Conservation (phyloP, 2,329 filamentous ascomycete species). For the Aspergillus carbonarius region DNA sequence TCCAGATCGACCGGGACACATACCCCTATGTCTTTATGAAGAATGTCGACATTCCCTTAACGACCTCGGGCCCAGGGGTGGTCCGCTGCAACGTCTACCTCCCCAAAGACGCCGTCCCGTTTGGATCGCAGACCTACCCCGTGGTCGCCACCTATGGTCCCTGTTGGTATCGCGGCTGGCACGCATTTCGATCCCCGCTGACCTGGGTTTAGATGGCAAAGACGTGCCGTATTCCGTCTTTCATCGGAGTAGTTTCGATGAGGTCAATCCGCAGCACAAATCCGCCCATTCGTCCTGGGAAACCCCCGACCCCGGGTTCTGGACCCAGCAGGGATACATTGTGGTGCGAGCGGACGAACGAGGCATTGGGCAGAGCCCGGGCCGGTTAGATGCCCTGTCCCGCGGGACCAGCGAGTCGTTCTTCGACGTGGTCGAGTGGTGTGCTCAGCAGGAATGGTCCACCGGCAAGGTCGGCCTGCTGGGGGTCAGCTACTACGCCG, state of each 20-base stretch:
- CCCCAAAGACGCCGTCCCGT: background rate
- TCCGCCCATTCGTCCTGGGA: slow-evolving; percentile 57
- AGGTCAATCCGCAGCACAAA: slow-evolving; percentile 53
- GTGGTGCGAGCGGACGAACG: slow-evolving; percentile 54
- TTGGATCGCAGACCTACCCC: slow-evolving; percentile 36
- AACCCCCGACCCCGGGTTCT: slow-evolving; percentile 56
- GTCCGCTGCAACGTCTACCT: background rate
- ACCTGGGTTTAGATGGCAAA: background rate
- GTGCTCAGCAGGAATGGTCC: slow-evolving; percentile 48
- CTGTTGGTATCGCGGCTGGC: slow-evolving; percentile 30
- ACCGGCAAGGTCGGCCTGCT: slow-evolving; percentile 51
- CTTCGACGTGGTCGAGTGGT: slow-evolving; percentile 51
- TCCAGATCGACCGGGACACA: background rate
- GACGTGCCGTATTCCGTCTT: background rate
- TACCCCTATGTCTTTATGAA: background rate
- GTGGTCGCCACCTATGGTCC: slow-evolving; percentile 69
- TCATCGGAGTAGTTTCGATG: background rate
- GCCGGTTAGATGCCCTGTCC: slow-evolving; percentile 51
- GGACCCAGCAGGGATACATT: slow-evolving; percentile 54
- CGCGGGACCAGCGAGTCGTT: slow-evolving; percentile 49
- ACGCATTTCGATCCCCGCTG: background rate
- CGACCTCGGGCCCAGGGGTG: background rate
- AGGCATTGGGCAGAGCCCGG: slow-evolving; percentile 51
- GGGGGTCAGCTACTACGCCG: slow-evolving; percentile 53
- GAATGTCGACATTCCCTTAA: background rate